Evolutionary conservation across 2,329 filamentous ascomycete genomes (phyloP).

Genomic region (Rhytidhysteron rufulum): DNA sequence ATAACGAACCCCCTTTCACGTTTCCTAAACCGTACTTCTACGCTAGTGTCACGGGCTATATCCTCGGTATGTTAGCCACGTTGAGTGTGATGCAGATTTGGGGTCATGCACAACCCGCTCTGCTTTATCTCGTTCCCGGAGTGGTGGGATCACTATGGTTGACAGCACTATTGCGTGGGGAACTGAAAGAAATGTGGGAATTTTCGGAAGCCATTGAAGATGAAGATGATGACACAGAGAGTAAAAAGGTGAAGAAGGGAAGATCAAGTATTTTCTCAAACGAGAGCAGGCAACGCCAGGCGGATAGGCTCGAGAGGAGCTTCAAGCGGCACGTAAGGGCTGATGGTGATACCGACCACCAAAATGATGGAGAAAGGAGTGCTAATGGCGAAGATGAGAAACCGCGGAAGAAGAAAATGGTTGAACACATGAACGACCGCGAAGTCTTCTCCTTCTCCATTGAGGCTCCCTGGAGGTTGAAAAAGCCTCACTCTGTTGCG

Average conservation of each 20-base stretch:
- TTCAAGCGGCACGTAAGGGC: slow-evolving; percentile 11
- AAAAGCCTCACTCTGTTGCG: slow-evolving; percentile 10
- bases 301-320: slow-evolving; percentile 13
- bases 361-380: slow-evolving; percentile 4
- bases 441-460: slow-evolving; percentile 35
- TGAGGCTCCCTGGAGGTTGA: slow-evolving; percentile 27
- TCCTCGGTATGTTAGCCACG: slow-evolving; percentile 72
- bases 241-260: slow-evolving; percentile 3
- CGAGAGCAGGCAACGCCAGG: slow-evolving; percentile 18
- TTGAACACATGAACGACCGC: slow-evolving; percentile 16
- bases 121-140: slow-evolving; percentile 87
- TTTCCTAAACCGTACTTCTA: slow-evolving; percentile 88
- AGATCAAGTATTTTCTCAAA: slow-evolving; percentile 24
- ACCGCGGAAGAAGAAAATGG: slow-evolving; percentile 10
- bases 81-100: slow-evolving; percentile 73
- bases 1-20: slow-evolving; percentile 20
- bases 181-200: slow-evolving; percentile 71
- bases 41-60: slow-evolving; percentile 71
- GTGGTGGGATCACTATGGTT: slow-evolving; percentile 73
- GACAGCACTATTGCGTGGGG: slow-evolving; percentile 67
- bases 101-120: slow-evolving; percentile 79
- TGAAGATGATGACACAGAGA: slow-evolving; percentile 19
- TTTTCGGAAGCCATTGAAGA: slow-evolving; percentile 67
- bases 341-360: slow-evolving; percentile 10
- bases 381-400: not conserved